Conservation (phyloP, 2,329 filamentous ascomycete genomes). For the Spiromastix sp. region DNA sequence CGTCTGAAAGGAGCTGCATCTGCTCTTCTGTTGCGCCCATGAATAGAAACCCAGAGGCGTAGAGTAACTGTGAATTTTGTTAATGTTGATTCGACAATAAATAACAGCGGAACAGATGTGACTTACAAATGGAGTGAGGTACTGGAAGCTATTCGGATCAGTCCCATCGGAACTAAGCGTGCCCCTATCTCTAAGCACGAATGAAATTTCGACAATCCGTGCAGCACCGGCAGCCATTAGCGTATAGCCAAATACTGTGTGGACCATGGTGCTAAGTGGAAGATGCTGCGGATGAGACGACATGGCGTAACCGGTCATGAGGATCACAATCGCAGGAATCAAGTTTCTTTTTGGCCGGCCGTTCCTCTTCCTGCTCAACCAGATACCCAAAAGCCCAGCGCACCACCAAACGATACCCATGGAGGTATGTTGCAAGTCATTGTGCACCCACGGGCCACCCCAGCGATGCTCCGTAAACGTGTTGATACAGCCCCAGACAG, state of each 20-base stretch:
- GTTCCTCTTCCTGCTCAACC: conserved; percentile 75
- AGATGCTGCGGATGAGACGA: conserved; percentile 78
- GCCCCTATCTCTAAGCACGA: conserved; percentile 66
- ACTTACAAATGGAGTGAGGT: conserved; percentile 60
- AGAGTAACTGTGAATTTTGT: conserved; percentile 58
- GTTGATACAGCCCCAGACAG: conserved; percentile 92
- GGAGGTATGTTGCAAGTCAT: conserved; percentile 95
- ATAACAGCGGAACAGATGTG: conserved; percentile 13
- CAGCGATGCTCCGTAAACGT: conserved; percentile 97
- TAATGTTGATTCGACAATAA: neutral
- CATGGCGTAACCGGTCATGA: conserved; percentile 94
- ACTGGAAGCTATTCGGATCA: conserved; percentile 63
- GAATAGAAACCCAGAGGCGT: conserved; percentile 88
- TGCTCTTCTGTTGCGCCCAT: conserved; percentile 97
- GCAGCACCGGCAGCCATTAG: conserved; percentile 81
- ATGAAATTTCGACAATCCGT: conserved; percentile 82
- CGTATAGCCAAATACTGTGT: conserved; percentile 85
- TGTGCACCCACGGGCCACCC: conserved; percentile 79
- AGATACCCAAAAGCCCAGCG: conserved; percentile 81
- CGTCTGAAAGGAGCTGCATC: conserved; percentile 65
- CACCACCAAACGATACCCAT: conserved; percentile 99
- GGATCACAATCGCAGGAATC: conserved; percentile 79
- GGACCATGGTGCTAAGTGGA: conserved; percentile 76
- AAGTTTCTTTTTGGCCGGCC: conserved; percentile 86
- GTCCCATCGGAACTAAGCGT: conserved; percentile 56